These are phyloP conservation scores for Dimargaris cristalligena DNA, from an alignment of 192 early-diverging fungal species.

Conservation along the genomic window DNA sequence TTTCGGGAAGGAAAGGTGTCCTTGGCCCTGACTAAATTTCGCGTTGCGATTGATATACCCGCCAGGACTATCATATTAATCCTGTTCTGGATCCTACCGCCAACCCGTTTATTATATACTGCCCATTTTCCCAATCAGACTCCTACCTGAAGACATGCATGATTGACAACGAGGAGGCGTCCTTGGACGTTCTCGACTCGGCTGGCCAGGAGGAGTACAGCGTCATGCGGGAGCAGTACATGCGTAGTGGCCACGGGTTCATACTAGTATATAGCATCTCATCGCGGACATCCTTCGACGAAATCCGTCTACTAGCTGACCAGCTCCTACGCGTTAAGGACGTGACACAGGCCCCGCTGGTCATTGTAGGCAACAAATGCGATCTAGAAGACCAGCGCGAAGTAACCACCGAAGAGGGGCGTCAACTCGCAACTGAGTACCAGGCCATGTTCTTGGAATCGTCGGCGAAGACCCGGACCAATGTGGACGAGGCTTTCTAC, in stretches of 20 bases:
- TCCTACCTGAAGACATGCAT: slow-evolving; percentile 75
- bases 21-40: no score
- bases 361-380: slow-evolving; percentile 78
- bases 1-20: no score
- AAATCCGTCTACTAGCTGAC: slow-evolving; percentile 50
- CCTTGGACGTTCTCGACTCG: slow-evolving; percentile 83
- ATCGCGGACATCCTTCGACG: slow-evolving; percentile 53
- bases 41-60: no score
- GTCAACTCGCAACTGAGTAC: slow-evolving; percentile 40
- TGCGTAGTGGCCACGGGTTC: slow-evolving; percentile 77
- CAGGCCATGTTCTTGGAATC: slow-evolving; percentile 70
- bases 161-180: slow-evolving; percentile 61
- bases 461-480: slow-evolving; percentile 68
- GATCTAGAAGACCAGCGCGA: slow-evolving; percentile 57
- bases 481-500: slow-evolving; percentile 85
- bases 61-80: no score
- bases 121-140: no score
- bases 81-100: no score
- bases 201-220: slow-evolving; percentile 78
- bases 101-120: no score
- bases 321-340: slow-evolving; percentile 75
- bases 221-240: slow-evolving; percentile 71
- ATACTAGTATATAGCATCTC: slow-evolving; percentile 69
- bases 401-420: slow-evolving; percentile 48
- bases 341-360: slow-evolving; percentile 52